Evolutionary conservation across 768 basidiomycete genomes (phyloP), one percentile per base, ranked within the genome.

Genomic region (Gelatoporia subvermispora): DNA sequence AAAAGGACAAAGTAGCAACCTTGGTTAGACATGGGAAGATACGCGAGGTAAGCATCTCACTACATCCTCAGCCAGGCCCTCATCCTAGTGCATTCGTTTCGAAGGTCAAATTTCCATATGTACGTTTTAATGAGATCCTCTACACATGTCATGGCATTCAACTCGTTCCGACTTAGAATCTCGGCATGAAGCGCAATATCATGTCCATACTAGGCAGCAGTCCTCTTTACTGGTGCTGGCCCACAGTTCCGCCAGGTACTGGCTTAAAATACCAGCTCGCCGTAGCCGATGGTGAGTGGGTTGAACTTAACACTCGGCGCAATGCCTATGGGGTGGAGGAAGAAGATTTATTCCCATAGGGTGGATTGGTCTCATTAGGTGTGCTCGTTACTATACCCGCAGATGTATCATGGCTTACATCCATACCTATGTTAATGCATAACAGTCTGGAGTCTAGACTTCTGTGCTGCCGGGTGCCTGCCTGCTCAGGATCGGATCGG

Each of bases 51-150:
- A 16, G 58, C 40, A 57, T 24, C 18, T 41, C 28, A 43, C 40
- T 28, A 20, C 39, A 5, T 15, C 15, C 8, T 24, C 23, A 21
- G 28, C 7, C 22, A 11, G 17, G 13, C 11, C 25, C n/a, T 40
- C 18, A 18, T 49, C 8, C 21, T 35, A 17, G 22, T 18, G 17
- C 7, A 8, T 22, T 46, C 24, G 1, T 41, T 10, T 2, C 24
- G 3, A 43, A 92, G 85, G 70, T 94, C 58, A 92, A 88, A 65
- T 98, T 93, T 62, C 96, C 95, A 46, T 98, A 97, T 65, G 93
- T 90, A 65, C 20, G 38, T 36, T 17, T n/a, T 17, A 43, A 45
- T 8, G 9, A 35, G 5, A 31, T 13, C 28, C 37, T n/a, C 21
- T 35, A 10, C 18, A n/a, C 7, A 4, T 25, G 16, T 20, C 4